Base-by-base conservation (phyloP, 1,139 yeast genomes). In the Petasospora fabianii region DNA sequence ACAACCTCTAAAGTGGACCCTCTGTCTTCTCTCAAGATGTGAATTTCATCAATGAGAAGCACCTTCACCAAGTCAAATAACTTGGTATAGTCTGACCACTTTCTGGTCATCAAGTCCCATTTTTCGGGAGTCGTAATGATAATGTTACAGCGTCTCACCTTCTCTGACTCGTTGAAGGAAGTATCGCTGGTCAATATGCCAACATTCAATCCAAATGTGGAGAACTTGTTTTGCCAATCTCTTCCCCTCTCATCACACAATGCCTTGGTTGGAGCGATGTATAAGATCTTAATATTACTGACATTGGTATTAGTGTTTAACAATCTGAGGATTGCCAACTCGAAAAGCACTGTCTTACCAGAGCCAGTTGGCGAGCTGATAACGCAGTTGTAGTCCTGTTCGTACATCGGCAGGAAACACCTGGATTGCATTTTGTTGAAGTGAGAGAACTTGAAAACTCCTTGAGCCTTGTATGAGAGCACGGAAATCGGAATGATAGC, bases 61-160 rank as follows among this genome's bases (percentile, higher is more conserved):
- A 75, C 50, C 34, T 60, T 60, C 1, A 74, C 59, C 29, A 65
- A 48, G 14, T 60, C 62, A 34, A 73, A 62, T n/a, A 71, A 44
- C 27, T 56, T 62, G 3, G 58, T 48, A 39, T 66, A 64, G 44
- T 72, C 76, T 5, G 58, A 48, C 77, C 78, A 71, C 46, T 65
- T 64, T 44, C 80, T 60, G 0, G 80, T 72, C 38, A 74, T 55
- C 34, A 68, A 55, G 47, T 75, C 81, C 78, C 79, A 74, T 55
- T 75, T 75, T 53, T 76, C 81, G 2, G 81, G 80, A 0, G 80
- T 76, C 1, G 78, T 67, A 9, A 76, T 65, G 9, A 76, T 69
- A 5, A 76, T 61, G 35, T 70, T 68, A 4, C 74, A 64, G 20
- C 55, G 63, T 44, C 64, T 65, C 0, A 71, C 71, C 17, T 56